Conservation (phyloP, 345 rosid species). For the Trapa bicornis region DNA sequence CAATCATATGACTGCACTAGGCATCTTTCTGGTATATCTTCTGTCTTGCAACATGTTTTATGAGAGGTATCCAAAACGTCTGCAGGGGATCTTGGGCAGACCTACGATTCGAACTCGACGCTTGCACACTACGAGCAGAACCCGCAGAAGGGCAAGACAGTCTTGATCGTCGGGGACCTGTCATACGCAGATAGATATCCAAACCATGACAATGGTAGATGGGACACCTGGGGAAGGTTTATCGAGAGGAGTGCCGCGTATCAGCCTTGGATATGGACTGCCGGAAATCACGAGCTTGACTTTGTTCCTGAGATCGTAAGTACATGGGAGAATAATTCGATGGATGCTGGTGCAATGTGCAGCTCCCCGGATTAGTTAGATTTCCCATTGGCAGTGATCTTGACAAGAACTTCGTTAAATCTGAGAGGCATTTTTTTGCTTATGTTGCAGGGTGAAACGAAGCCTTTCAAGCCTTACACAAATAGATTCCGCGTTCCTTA, state of each 20-base stretch:
- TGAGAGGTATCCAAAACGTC: background rate
- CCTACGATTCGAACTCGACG: slow-evolving; percentile 68
- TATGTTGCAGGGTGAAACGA: slow-evolving; percentile 59
- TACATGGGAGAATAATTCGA: background rate
- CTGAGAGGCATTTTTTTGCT: background rate
- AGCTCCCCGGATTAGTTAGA: no score
- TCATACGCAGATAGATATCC: slow-evolving; percentile 77
- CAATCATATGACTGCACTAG: background rate
- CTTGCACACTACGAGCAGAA: slow-evolving; percentile 67
- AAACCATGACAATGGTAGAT: slow-evolving; percentile 53
- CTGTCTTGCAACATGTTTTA: no score
- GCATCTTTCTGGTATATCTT: background rate
- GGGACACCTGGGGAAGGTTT: slow-evolving; percentile 95
- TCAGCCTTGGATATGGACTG: slow-evolving; percentile 96
- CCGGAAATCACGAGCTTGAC: slow-evolving; percentile 81
- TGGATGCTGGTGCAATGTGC: no score
- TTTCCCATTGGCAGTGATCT: no score
- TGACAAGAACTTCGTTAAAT: background rate
- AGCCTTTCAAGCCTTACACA: slow-evolving; percentile 67
- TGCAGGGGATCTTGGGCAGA: slow-evolving; percentile 95
- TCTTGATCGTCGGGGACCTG: slow-evolving; percentile 74
- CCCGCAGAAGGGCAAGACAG: slow-evolving; percentile 49
- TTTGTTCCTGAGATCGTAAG: slow-evolving; percentile 59
- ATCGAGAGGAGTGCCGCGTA: slow-evolving; percentile 75
- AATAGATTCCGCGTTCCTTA: slow-evolving; percentile 66